Percentiles rank a stretch among this genome's conserved stretches.
Evolutionary conservation across 2,329 filamentous ascomycete genomes (phyloP).

Genomic region (Colletotrichum cuscutae): DNA sequence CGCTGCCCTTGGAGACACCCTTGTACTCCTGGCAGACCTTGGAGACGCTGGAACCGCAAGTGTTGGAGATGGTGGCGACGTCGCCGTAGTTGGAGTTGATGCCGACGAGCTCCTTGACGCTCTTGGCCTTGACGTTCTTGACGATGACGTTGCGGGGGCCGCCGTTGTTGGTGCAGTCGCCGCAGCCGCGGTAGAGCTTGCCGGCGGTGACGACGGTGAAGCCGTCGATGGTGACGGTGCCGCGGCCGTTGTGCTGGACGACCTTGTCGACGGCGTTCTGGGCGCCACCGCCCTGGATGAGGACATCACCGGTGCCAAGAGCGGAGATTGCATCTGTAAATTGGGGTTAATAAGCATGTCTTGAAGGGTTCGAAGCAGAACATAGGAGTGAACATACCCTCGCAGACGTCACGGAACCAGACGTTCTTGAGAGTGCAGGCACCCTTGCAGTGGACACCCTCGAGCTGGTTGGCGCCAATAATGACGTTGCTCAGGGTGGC

Average conservation of each 20-base stretch:
- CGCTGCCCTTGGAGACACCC: constrained; percentile 33
- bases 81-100: constrained; percentile 53
- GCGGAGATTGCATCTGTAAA: constrained; percentile 26
- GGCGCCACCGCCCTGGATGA: constrained; percentile 46
- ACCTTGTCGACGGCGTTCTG: constrained; percentile 46
- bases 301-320: constrained; percentile 29
- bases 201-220: constrained; percentile 53
- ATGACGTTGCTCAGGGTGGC: constrained; percentile 63
- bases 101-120: constrained; percentile 48
- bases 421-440: constrained; percentile 53
- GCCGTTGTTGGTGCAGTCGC: constrained; percentile 49
- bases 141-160: constrained; percentile 31
- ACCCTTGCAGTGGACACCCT: constrained; percentile 62
- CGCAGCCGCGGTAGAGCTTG: constrained; percentile 56
- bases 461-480: constrained; percentile 60
- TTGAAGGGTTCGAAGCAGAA: fast-evolving
- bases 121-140: constrained; percentile 34
- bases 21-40: constrained; percentile 38
- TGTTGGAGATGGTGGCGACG: constrained; percentile 37
- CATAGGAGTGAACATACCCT: constrained; percentile 37
- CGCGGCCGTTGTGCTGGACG: constrained; percentile 47
- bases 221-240: constrained; percentile 42
- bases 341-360: neutral
- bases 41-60: constrained; percentile 31
- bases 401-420: constrained; percentile 52